Evolutionary conservation across 1,139 yeast genomes (phyloP).

Genomic region (Magnusiomyces ingens): DNA sequence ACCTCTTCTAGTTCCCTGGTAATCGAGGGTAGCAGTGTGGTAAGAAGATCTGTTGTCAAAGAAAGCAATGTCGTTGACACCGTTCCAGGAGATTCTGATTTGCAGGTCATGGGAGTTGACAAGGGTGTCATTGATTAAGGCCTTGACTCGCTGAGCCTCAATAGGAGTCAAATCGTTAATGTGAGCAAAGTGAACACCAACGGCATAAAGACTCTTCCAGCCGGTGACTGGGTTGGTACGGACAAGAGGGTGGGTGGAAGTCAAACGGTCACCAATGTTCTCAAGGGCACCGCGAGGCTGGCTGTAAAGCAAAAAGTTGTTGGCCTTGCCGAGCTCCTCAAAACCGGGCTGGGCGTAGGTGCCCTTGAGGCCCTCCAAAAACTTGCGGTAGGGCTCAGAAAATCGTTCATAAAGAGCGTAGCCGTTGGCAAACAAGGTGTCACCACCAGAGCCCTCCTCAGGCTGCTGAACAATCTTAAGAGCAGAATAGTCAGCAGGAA

Average conservation of each 20-base stretch:
- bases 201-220: conserved; percentile 41
- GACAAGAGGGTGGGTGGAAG: conserved; percentile 39
- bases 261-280: conserved; percentile 26
- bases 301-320: conserved; percentile 34
- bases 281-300: conserved; percentile 33
- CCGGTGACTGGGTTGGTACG: conserved; percentile 46
- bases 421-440: conserved; percentile 44
- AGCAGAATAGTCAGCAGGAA: conserved; percentile 42
- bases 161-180: conserved; percentile 38
- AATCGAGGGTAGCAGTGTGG: conserved; percentile 20
- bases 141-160: conserved; percentile 35
- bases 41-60: conserved; percentile 27
- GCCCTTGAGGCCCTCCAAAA: conserved; percentile 36
- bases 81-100: conserved; percentile 44
- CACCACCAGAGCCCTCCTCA: conserved; percentile 37
- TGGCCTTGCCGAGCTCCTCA: conserved; percentile 35
- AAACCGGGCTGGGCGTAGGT: conserved; percentile 28
- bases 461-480: conserved; percentile 42
- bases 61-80: conserved; percentile 45
- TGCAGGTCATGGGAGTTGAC: conserved; percentile 36
- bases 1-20: conserved; percentile 43
- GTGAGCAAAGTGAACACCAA: conserved; percentile 37
- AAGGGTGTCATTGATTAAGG: conserved; percentile 37
- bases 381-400: conserved; percentile 39
- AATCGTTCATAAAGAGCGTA: conserved; percentile 43